Conservation (phyloP, 1,284 basidiomycete genomes). For the Rhodotorula sp. region DNA sequence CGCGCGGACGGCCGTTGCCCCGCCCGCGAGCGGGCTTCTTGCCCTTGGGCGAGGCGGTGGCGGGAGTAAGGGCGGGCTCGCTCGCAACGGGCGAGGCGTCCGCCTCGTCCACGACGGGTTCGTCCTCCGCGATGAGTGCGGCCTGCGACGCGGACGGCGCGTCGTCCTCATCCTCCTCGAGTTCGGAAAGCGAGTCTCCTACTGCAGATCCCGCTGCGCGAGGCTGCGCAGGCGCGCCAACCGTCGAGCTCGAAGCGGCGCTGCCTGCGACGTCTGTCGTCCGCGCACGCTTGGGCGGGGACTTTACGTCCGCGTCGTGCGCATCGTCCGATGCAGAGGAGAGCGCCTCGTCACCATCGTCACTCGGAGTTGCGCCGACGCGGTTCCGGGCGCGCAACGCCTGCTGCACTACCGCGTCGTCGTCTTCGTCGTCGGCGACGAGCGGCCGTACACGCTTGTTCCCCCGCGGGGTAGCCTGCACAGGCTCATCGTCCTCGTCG, state of each 20-base stretch:
- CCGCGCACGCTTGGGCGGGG: background rate
- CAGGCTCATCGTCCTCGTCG: constrained; percentile 11
- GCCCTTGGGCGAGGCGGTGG: background rate
- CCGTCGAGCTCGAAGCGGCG: background rate
- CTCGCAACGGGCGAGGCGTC: background rate
- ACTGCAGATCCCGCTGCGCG: background rate
- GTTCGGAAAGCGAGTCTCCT: constrained; percentile 1
- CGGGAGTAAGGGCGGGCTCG: background rate
- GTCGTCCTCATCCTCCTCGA: background rate
- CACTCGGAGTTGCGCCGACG: background rate
- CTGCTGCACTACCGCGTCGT: background rate
- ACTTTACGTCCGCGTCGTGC: background rate
- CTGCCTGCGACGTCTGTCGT: background rate
- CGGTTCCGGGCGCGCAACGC: background rate
- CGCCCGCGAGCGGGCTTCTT: background rate
- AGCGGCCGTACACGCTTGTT: background rate
- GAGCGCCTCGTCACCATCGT: background rate
- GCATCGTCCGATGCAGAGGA: background rate
- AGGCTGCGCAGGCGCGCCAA: background rate
- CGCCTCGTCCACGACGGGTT: background rate
- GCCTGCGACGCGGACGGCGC: background rate
- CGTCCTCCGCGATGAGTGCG: background rate
- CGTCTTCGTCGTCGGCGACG: constrained; percentile 2
- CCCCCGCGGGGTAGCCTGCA: background rate
- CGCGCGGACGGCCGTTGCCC: background rate